Conservation (phyloP, 2,329 filamentous ascomycete genomes). For the Fusarium palustre region DNA sequence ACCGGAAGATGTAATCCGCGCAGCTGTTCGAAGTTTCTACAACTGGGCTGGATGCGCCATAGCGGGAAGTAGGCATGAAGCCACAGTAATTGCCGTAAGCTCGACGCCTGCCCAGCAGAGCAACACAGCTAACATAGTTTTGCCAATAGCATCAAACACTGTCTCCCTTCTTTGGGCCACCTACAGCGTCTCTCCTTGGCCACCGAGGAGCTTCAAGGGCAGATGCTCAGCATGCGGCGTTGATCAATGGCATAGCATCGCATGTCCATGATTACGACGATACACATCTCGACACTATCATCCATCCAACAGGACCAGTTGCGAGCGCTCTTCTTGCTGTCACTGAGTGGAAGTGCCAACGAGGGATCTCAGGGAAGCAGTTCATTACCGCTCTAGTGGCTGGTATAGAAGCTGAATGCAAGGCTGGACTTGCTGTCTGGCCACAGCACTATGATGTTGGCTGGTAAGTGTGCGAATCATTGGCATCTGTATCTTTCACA, state of each 20-base stretch:
- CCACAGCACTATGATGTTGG: conserved; percentile 6
- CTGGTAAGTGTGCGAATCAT: neutral
- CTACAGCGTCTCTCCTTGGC: neutral
- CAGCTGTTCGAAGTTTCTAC: conserved; percentile 11
- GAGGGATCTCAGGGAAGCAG: neutral
- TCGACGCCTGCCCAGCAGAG: accelerated
- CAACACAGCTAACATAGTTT: neutral
- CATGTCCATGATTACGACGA: conserved; percentile 16
- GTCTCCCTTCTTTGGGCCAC: neutral
- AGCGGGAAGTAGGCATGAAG: conserved; percentile 3
- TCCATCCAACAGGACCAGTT: conserved; percentile 11
- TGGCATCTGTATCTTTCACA: neutral
- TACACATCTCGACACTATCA: conserved; percentile 6
- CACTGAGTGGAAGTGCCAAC: neutral
- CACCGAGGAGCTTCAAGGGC: accelerated
- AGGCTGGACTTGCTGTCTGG: conserved; percentile 3
- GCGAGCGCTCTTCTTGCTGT: conserved; percentile 1
- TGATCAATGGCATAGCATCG: conserved; percentile 10
- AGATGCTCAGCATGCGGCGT: conserved; percentile 1
- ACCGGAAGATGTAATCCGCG: neutral
- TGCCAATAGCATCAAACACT: neutral
- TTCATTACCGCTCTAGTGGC: neutral
- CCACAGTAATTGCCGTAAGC: neutral
- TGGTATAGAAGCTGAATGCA: conserved; percentile 8
- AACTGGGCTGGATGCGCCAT: conserved; percentile 10